Evolutionary conservation across 2,329 filamentous ascomycete species (phyloP), one percentile per base, ranked within the genome.

Genomic region (Mycosphaerelloides madeirae): DNA sequence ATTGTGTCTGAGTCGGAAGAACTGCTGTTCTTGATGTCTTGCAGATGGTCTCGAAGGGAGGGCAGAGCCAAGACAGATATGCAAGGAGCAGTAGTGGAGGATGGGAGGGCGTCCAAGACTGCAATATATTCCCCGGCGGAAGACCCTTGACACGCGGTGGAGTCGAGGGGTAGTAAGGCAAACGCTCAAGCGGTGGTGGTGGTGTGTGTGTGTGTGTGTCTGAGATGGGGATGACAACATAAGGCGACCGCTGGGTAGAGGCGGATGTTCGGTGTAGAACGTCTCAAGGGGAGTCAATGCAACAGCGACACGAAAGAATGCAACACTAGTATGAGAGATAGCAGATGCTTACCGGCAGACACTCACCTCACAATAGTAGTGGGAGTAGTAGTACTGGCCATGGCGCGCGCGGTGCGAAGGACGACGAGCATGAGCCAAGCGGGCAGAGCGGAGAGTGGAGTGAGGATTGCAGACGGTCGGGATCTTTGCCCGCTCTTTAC

Each of bases 51-150:
- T 29, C 18, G 15, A n/a, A 39, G n/a, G 18, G 43, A 34, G 7
- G 13, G 16, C n/a, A 34, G 16, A 14, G 15, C 20, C 14, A 18
- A 35, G 33, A 12, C 6, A 15, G 12, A 35, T 35, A 14, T 18
- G 15, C 14, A 35, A 15, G 33, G 16, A 35, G 33, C 33, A 19
- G 33, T 8, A 6, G 19, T 7, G 19, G 33, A 35, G 8, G 16
- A 15, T 6, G 22, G 31, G 9, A 31, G n/a, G n/a, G n/a, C n/a
- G n/a, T n/a, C n/a, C n/a, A n/a, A n/a, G n/a, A n/a, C n/a, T 25
- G 20, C 29, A 36, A 35, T 38, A 38, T 43, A 43, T 43, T 38
- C 34, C 33, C 41, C 33, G 33, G 31, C 3, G 34, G 22, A 25
- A 25, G 20, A 16, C 14, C n/a, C 15, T 31, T 32, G 6, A 20